Evolutionary conservation across 2,329 filamentous ascomycete genomes (phyloP), one percentile per base, ranked within the genome.

Genomic region (Claviceps africana): DNA sequence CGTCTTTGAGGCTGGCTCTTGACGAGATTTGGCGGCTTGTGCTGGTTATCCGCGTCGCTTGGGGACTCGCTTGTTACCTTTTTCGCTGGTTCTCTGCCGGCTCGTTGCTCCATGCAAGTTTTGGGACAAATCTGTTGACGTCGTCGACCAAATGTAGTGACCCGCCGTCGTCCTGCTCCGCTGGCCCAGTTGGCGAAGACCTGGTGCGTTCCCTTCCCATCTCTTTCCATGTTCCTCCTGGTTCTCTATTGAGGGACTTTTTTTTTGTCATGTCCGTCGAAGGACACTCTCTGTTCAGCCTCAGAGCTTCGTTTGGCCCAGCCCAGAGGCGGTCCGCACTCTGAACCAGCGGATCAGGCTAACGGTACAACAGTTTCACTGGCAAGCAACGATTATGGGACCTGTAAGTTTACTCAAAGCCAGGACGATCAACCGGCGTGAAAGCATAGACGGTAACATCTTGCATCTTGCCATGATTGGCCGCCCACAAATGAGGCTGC

Each of bases 361-460:
- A 54, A 68, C 61, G 30, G 17, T 43, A 25, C 40, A 53, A 64
- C 64, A 98, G 91, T 98, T 98, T 70, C 93, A 97, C 83, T 98
- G 93, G 93, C 93, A 98, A 84, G 93, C 93, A 65, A 98, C 93
- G 51, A 98, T 98, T 70, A 98, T 98, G 93, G 93, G 93, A 73
- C 93, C 93, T 70, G 88, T 95, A 83, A 82, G 88, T 65, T 60
- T 60, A 58, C 56, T 54, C 35, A 42, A 49, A 50, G 35, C 21
- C 5, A 19, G n/a, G 50, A 22, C 31, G 39, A 47, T 28, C n/a
- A 35, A 25, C 25, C n/a, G 25, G 21, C 7, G 37, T 7, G 44
- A 21, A 37, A 33, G 9, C 28, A 9, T 45, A 19, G 48, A 28
- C 39, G 30, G 15, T 19, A 45, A 22, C 4, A 8, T 19, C 35